phyloP scores from a whole-genome alignment of 2,329 filamentous ascomycete genomes.

The Trichoderma sp. region DNA sequence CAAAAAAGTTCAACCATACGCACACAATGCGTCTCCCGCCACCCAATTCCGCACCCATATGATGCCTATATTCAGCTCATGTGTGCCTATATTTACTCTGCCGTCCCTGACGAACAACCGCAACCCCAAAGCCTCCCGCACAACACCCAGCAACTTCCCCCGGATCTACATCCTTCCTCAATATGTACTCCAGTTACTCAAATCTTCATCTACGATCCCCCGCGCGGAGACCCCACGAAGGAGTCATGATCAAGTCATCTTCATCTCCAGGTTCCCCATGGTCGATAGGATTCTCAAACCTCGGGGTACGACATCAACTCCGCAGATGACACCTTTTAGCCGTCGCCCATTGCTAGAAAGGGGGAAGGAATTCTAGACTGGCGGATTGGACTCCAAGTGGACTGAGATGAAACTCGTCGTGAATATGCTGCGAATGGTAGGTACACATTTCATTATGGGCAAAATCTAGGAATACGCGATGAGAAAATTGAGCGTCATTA shows the following conservation, averaged over 20 bases:
- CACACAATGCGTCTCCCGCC: too few relatives aligned
- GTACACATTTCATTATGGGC: too few relatives aligned
- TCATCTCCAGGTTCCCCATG: not conserved
- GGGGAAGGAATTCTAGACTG: not conserved
- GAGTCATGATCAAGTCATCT: too few relatives aligned
- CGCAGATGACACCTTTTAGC: constrained; percentile 7
- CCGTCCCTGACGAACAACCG: too few relatives aligned
- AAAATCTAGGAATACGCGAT: too few relatives aligned
- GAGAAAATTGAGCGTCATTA: too few relatives aligned
- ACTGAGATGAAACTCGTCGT: not conserved
- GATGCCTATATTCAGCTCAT: too few relatives aligned
- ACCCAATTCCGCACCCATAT: too few relatives aligned
- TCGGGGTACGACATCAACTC: not conserved
- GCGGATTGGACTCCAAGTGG: not conserved
- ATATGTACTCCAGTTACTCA: not conserved
- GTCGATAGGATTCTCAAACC: not conserved
- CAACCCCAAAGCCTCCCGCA: constrained; percentile 2
- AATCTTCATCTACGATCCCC: too few relatives aligned
- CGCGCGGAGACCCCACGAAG: too few relatives aligned
- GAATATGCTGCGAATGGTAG: not conserved
- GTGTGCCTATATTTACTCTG: too few relatives aligned
- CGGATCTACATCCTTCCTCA: constrained; percentile 27
- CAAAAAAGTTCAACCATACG: too few relatives aligned
- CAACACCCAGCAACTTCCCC: constrained; percentile 27
- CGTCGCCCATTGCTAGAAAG: not conserved